Evolutionary conservation across 345 rosid species (phyloP), one percentile per base, ranked within the genome.

Genomic region (Mangifera indica): DNA sequence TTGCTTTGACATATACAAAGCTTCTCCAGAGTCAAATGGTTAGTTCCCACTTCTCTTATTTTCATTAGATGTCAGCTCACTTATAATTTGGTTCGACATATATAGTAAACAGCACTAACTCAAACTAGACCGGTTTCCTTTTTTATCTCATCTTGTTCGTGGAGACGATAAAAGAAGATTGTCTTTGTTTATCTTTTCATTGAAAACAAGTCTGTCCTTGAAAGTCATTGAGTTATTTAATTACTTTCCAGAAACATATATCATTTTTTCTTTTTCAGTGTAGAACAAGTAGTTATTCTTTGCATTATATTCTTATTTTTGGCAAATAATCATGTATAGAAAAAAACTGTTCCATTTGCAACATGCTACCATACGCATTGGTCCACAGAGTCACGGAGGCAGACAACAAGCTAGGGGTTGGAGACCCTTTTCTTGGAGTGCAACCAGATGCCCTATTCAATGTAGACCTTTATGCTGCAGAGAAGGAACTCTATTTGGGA

Each of bases 401-500:
- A 49, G 93, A 88, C 73, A 88, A 88, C 77, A 83, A 72, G 74
- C 81, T 87, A 62, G 84, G 88, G 26, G 77, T 82, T 57, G 53
- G 68, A 37, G 81, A 85, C 44, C 79, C 81, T 18, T 78, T 80
- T 11, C 80, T 57, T 34, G 91, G 89, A 32, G 61, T 70, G 56
- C 61, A 73, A 11, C 45, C 68, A 58, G 37, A 70, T 0, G 84
- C 85, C 18, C 80, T 78, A 59, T 63, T 42, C 51, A 77, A 74
- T 52, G 81, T 37, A 56, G 79, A 88, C 75, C 57, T 75, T 14
- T 88, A 86, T 58, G 88, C 91, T 8, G 89, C 87, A 46, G 72
- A 81, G 49, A 87, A 88, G 75, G 93, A 88, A 58, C 74, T 87
- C 46, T 85, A 87, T 70, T 80, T 86, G 20, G 93, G 89, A 54